These are phyloP conservation scores for Lachnellula occidentalis DNA, from an alignment of 2,329 filamentous ascomycete species.

Conservation along the genomic window DNA sequence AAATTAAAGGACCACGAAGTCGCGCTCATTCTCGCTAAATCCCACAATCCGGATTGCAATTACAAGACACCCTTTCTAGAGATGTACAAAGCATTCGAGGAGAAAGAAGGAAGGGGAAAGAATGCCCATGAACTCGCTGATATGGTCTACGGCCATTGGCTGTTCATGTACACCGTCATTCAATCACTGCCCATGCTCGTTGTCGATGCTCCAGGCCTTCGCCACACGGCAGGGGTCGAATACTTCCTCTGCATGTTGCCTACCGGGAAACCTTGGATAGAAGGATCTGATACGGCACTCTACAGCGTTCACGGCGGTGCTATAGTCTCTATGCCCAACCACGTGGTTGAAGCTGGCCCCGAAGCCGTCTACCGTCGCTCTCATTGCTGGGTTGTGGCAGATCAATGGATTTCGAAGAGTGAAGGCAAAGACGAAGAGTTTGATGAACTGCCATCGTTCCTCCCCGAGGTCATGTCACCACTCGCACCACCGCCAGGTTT, in stretches of 20 bases:
- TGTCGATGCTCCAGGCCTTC: constrained; percentile 66
- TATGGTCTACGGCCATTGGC: constrained; percentile 70
- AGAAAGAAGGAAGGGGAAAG: constrained; percentile 59
- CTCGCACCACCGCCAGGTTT: constrained; percentile 27
- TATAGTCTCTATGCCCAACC: constrained; percentile 56
- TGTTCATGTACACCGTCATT: constrained; percentile 74
- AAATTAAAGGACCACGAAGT: constrained; percentile 76
- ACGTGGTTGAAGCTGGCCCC: constrained; percentile 56
- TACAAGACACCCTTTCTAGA: constrained; percentile 58
- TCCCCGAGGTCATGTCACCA: constrained; percentile 12
- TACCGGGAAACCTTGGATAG: constrained; percentile 69
- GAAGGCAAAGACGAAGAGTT: background rate
- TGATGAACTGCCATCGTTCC: background rate
- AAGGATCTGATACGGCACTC: constrained; percentile 64
- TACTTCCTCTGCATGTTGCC: constrained; percentile 78
- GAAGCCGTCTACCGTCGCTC: constrained; percentile 64
- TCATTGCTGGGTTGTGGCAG: constrained; percentile 63
- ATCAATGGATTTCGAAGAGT: constrained; percentile 44
- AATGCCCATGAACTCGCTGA: constrained; percentile 63
- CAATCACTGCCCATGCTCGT: constrained; percentile 75
- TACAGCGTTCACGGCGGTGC: constrained; percentile 66
- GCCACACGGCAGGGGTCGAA: constrained; percentile 66
- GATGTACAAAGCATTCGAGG: constrained; percentile 66
- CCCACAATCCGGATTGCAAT: constrained; percentile 72
- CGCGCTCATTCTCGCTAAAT: constrained; percentile 68